phyloP scores from a whole-genome alignment of 768 basidiomycete genomes.

The Panellus pusillus region DNA sequence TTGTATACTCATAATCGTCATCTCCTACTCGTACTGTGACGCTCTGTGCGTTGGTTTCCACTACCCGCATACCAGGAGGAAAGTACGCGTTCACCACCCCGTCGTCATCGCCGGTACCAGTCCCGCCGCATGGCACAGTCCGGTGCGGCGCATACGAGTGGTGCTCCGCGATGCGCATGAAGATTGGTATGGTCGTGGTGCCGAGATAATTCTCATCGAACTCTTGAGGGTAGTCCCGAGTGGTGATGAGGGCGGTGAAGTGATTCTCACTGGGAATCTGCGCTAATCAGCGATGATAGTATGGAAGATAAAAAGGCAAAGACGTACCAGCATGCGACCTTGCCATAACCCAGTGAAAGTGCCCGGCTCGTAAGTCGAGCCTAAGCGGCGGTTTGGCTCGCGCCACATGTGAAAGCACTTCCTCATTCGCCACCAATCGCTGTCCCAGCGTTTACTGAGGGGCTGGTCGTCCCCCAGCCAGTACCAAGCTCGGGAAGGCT shows the following conservation, averaged over 20 bases:
- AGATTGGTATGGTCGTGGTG: conserved; percentile 48
- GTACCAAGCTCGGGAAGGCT: conserved; percentile 23
- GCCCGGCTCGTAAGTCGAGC: conserved; percentile 42
- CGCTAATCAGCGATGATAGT: background rate
- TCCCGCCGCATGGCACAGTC: background rate
- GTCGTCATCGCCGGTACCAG: conserved; percentile 27
- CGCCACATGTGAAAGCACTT: conserved; percentile 35
- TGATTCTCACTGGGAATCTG: conserved; percentile 35
- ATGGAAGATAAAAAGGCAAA: background rate
- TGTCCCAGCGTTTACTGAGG: conserved; percentile 46
- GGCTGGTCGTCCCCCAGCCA: conserved; percentile 6
- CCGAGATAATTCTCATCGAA: conserved; percentile 30
- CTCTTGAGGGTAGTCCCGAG: conserved; percentile 22
- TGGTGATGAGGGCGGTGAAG: conserved; percentile 30
- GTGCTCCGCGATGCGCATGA: conserved; percentile 60
- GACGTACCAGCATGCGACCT: conserved; percentile 60
- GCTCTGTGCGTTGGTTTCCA: conserved; percentile 11
- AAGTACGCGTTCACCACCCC: conserved; percentile 43
- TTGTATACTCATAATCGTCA: conserved; percentile 36
- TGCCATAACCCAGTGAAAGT: conserved; percentile 56
- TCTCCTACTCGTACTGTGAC: conserved; percentile 12
- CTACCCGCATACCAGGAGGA: conserved; percentile 27
- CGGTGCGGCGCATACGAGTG: conserved; percentile 32
- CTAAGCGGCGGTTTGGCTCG: conserved; percentile 19
- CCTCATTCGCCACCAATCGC: conserved; percentile 52